Evolutionary conservation across 306 rosid species (phyloP), one percentile per base, ranked within the genome.

Genomic region (Glycine tomentella): DNA sequence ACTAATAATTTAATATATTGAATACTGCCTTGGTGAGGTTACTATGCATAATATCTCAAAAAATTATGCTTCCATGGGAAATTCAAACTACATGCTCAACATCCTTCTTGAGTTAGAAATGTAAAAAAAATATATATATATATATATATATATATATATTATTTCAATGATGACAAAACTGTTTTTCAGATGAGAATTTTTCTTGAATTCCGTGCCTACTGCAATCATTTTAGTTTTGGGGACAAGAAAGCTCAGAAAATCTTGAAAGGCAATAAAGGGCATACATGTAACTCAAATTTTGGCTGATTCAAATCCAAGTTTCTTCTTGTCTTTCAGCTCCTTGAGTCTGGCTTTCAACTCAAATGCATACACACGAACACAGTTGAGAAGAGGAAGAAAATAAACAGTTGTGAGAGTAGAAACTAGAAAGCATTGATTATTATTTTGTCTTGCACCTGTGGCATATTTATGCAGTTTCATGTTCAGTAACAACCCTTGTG

Each of bases 401-500:
- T 25, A 25, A 25, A 1, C 31, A 25, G 31, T 2, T 25, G 31
- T 25, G 31, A 25, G 31, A 25, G 31, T 25, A 25, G 31, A 25
- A 25, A 25, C 31, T 25, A 25, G 31, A 25, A 25, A 25, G 31
- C 31, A 25, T 1, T 67, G 82, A 51, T 65, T 75, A 46, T 13
- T 58, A 33, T 66, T 62, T 79, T 64, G 84, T 71, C 69, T 40
- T 66, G 40, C 80, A 46, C 7, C 16, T 53, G 76, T 40, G 80
- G 42, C 73, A 68, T 88, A 80, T 80, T 90, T 90, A 88, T 90
- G 66, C 52, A 80, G 52, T 58, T 7, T 10, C 72, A 40, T 70
- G 82, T 62, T 77, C 9, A 9, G 68, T 4, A 78, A 74, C 16
- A 2, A 50, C 86, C 91, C 90, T 78, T 36, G 2, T 20, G 6